Evolutionary conservation across 2,329 filamentous ascomycete species (phyloP), one percentile per base, ranked within the genome.

Genomic region (Ampelomyces quisqualis): DNA sequence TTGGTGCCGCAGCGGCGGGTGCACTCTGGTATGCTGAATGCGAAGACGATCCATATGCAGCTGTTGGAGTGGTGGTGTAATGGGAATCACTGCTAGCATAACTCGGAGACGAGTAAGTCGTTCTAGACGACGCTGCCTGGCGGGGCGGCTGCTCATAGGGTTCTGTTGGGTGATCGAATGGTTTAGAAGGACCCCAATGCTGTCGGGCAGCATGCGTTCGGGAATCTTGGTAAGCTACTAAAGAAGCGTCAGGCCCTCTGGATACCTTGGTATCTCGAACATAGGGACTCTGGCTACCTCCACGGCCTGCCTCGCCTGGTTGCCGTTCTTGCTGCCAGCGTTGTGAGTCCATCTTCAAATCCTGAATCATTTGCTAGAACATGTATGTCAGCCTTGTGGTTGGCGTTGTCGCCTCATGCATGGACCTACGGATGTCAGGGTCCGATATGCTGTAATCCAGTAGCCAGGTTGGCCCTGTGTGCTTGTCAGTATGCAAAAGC

Each of bases 401-500:
- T 14, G 5, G 9, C 4, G 6, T 4, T 13, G 20, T 14, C 34
- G 22, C 4, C 11, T 14, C 6, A 3, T 9, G 15, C 7, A 22
- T 20, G 13, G 17, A 62, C 72, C 40, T 70, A 76, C 73, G 57
- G 71, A 66, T 30, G 74, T 77, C 39, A 77, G 62, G 33, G 72
- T 76, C 28, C 74, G 70, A 58, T 75, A 76, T 23, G 73, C 73
- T 38, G 72, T 73, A 52, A 77, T 75, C 72, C 71, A 75, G 65
- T 73, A 77, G 43, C 74, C 74, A 34, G 67, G 53, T 44, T 71
- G 66, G 54, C 73, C 71, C 71, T 67, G 38, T 20, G 14, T 30
- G 13, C 11, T 33, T 42, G 55, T 60, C 45, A 61, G 55, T 46
- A 36, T 10, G 21, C 13, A 38, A 46, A 34, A 34, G 39, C 23